These are phyloP conservation scores for Quercus mongolica DNA, from an alignment of 306 rosid species.

Conservation along the genomic window DNA sequence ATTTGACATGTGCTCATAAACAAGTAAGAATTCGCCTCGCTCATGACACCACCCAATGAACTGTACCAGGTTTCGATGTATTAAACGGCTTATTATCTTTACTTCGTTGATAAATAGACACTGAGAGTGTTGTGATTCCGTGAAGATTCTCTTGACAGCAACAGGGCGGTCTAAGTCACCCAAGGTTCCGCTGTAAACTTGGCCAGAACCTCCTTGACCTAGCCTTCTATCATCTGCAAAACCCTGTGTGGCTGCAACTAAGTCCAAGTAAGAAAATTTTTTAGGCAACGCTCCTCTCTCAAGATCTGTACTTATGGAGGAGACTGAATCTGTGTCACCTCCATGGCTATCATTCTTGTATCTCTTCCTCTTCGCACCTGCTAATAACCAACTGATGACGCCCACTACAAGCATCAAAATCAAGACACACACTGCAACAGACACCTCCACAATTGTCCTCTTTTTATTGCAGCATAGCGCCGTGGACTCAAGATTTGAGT, in stretches of 20 bases:
- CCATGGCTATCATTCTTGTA: not conserved
- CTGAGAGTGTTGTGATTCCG: constrained; percentile 33
- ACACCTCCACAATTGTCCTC: not conserved
- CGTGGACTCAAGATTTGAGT: constrained; percentile 1
- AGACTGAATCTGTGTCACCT: not conserved
- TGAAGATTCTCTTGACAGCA: constrained; percentile 52
- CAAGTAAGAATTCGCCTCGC: constrained; percentile 34
- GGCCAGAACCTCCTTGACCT: constrained; percentile 59
- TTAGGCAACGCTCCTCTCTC: constrained; percentile 42
- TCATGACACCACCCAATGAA: constrained; percentile 65
- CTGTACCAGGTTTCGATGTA: constrained; percentile 51
- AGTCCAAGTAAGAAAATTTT: constrained; percentile 39
- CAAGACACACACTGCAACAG: not conserved
- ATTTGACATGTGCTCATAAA: constrained; percentile 51
- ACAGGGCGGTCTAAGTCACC: constrained; percentile 24
- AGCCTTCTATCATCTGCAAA: constrained; percentile 41
- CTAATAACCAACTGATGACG: not conserved
- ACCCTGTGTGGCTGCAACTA: constrained; percentile 38
- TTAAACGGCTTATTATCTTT: constrained; percentile 50
- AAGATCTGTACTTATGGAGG: constrained; percentile 22
- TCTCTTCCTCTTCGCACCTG: constrained; percentile 5
- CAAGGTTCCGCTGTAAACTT: constrained; percentile 47
- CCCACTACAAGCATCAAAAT: not conserved
- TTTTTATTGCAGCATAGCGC: not conserved
- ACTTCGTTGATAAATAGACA: constrained; percentile 43